phyloP scores from a whole-genome alignment of 805 yeast genomes.

The Cyberlindnera japonica region DNA sequence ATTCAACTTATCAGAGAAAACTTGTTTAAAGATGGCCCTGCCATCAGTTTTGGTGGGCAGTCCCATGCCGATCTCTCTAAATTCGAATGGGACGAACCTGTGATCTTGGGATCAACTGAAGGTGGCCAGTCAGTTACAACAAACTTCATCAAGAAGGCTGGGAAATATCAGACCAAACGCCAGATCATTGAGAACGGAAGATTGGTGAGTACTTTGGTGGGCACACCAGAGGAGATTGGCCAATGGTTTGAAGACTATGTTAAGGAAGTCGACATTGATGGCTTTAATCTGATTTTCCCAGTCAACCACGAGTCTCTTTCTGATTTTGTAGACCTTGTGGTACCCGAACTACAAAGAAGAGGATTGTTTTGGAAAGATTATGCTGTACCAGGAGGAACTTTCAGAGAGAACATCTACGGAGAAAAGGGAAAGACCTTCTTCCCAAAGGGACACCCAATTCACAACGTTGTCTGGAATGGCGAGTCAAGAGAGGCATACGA shows the following conservation, averaged over 20 bases:
- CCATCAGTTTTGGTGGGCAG: constrained; percentile 43
- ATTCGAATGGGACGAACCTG: constrained; percentile 26
- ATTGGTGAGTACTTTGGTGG: constrained; percentile 31
- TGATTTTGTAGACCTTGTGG: constrained; percentile 34
- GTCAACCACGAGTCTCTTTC: constrained; percentile 35
- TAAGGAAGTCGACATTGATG: constrained; percentile 38
- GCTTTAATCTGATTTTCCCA: constrained; percentile 39
- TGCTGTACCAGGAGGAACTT: constrained; percentile 35
- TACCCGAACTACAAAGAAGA: constrained; percentile 35
- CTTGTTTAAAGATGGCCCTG: constrained; percentile 40
- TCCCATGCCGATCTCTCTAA: constrained; percentile 40
- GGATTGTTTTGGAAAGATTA: constrained; percentile 38
- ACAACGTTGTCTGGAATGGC: constrained; percentile 18
- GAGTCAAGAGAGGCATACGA: constrained; percentile 22
- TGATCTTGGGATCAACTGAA: constrained; percentile 31
- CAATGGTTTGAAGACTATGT: constrained; percentile 39
- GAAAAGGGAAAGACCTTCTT: constrained; percentile 22
- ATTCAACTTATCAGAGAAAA: constrained; percentile 31
- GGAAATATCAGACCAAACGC: constrained; percentile 23
- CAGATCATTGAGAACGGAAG: constrained; percentile 32
- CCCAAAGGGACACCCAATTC: constrained; percentile 22
- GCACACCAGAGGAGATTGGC: constrained; percentile 37
- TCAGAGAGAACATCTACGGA: constrained; percentile 35
- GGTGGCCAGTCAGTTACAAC: constrained; percentile 35
- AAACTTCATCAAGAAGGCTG: constrained; percentile 24